Percentiles rank a stretch among this genome's conserved stretches.
Evolutionary conservation across 805 yeast species (phyloP).

Genomic region (Naumovozyma castellii): DNA sequence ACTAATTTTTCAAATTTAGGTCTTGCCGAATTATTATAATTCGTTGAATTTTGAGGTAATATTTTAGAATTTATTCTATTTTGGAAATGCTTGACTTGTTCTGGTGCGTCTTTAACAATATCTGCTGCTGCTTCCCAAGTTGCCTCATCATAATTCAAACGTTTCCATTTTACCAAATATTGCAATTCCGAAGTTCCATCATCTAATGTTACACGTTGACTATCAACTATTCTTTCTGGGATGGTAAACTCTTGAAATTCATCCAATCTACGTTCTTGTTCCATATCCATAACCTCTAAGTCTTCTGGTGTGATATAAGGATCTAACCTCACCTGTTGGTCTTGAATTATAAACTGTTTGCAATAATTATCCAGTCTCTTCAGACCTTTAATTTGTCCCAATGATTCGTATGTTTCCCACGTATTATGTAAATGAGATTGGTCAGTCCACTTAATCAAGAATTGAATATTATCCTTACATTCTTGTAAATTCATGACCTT

Average conservation of each 20-base stretch:
- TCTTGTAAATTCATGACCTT: slow-evolving; percentile 36
- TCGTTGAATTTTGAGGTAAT: slow-evolving; percentile 69
- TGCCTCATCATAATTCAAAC: slow-evolving; percentile 88
- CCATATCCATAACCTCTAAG: slow-evolving; percentile 86
- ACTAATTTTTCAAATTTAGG: slow-evolving; percentile 84
- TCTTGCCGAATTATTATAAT: slow-evolving; percentile 56
- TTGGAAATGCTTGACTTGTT: slow-evolving; percentile 75
- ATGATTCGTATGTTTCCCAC: slow-evolving; percentile 65
- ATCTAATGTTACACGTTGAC: slow-evolving; percentile 53
- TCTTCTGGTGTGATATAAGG: slow-evolving; percentile 83
- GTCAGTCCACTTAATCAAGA: slow-evolving; percentile 76
- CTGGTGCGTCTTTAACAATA: slow-evolving; percentile 77
- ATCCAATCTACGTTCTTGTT: slow-evolving; percentile 74
- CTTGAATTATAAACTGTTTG: slow-evolving; percentile 62
- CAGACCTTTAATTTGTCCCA: slow-evolving; percentile 54
- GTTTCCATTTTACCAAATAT: slow-evolving; percentile 87
- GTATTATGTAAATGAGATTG: slow-evolving; percentile 89
- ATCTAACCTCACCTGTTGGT: slow-evolving; percentile 68
- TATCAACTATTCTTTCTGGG: slow-evolving; percentile 84
- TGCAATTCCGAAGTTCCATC: slow-evolving; percentile 58
- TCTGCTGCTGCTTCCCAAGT: slow-evolving; percentile 93
- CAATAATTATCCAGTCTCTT: slow-evolving; percentile 87
- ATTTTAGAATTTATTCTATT: slow-evolving; percentile 74
- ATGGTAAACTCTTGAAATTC: slow-evolving; percentile 73
- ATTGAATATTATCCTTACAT: slow-evolving; percentile 52